These are phyloP conservation scores for Mucuna pruriens DNA, from an alignment of 306 rosid genomes.

Conservation along the genomic window DNA sequence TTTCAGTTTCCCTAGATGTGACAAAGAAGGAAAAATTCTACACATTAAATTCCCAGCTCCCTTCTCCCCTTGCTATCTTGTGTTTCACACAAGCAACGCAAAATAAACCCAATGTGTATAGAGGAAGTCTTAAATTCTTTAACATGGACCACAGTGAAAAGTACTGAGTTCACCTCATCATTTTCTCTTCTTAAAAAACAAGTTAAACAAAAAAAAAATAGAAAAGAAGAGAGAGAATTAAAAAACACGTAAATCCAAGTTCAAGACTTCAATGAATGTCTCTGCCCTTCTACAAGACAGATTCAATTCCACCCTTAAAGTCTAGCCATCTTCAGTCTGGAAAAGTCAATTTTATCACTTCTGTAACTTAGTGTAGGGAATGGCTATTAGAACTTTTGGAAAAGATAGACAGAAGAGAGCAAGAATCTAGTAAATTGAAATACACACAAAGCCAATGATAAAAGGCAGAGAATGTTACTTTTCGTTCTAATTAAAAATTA, in stretches of 20 bases:
- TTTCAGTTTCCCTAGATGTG: neutral
- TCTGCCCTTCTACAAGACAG: constrained; percentile 14
- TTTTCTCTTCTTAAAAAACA: neutral
- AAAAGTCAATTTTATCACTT: constrained; percentile 27
- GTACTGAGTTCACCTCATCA: neutral
- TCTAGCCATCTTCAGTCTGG: neutral
- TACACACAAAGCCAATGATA: neutral
- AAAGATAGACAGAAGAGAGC: constrained; percentile 4
- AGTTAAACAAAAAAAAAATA: neutral
- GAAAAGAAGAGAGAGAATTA: neutral
- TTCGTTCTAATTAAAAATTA: neutral
- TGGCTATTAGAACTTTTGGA: constrained; percentile 18
- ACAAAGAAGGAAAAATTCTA: neutral
- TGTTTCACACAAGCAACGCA: constrained; percentile 19
- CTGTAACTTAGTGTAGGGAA: neutral
- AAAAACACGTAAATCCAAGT: neutral
- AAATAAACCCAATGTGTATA: constrained; percentile 14
- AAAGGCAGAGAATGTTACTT: neutral
- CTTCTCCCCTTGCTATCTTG: neutral
- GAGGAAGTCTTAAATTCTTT: constrained; percentile 25
- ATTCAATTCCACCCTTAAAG: neutral
- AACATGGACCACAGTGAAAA: neutral
- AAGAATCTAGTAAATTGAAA: constrained; percentile 21
- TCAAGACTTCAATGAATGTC: neutral
- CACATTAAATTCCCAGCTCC: neutral